Percentiles rank a stretch among this genome's conserved stretches.
Evolutionary conservation across 768 basidiomycete species (phyloP).

Genomic region (Neoboletus brunneissimus): DNA sequence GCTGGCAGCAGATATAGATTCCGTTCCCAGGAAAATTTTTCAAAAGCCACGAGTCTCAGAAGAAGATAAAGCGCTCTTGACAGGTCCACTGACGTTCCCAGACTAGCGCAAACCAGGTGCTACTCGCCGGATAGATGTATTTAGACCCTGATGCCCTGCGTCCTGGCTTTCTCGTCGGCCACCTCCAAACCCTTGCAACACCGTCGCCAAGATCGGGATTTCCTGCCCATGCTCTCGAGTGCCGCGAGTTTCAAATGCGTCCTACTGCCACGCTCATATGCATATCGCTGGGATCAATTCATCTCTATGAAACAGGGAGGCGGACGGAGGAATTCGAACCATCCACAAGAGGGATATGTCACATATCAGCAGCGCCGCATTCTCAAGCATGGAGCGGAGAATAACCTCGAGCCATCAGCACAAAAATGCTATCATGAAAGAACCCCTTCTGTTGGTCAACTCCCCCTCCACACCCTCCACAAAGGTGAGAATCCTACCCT

Average conservation of each 20-base stretch:
- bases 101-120: not conserved
- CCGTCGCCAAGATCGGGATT: slow-evolving; percentile 3
- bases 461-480: not conserved
- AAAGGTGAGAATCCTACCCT: slow-evolving; percentile 8
- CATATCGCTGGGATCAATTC: slow-evolving; percentile 12
- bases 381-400: slow-evolving; percentile 2
- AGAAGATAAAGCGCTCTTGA: not conserved
- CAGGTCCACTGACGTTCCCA: not conserved
- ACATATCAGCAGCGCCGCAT: slow-evolving; percentile 11
- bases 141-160: not conserved
- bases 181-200: not conserved
- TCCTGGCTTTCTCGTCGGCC: not conserved
- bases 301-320: slow-evolving; percentile 23
- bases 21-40: slow-evolving; percentile 14
- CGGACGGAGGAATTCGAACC: slow-evolving; percentile 16
- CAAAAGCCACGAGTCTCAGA: not conserved
- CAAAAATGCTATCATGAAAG: slow-evolving; percentile 9
- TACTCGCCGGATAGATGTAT: not conserved
- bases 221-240: not conserved
- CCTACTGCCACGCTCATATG: not conserved
- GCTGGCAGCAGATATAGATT: not conserved
- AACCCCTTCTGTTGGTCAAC: not conserved
- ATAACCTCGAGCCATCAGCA: not conserved
- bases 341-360: not conserved
- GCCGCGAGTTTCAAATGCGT: slow-evolving; percentile 11